A percentile compares a stretch with the other conserved stretches of the same genome.
Evolutionary conservation across 192 early-diverging fungal genomes (phyloP).

Genomic region (Mycoemilia scoparia): DNA sequence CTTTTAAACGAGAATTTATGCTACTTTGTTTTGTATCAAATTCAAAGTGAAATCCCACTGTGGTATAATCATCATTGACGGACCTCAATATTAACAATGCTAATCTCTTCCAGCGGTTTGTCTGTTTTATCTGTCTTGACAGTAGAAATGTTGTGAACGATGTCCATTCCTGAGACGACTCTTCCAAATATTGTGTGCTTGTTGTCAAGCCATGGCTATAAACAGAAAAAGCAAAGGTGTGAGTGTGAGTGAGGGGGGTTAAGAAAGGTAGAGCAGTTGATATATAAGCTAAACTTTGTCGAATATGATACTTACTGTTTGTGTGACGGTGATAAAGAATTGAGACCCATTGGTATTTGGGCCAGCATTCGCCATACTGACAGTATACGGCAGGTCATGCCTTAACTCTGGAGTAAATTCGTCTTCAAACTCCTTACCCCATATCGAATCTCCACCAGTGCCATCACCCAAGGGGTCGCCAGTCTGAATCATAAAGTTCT

Average conservation of each 20-base stretch:
- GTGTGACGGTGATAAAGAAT: slow-evolving; percentile 88
- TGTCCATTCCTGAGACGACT: slow-evolving; percentile 78
- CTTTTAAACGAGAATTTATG: too few relatives aligned
- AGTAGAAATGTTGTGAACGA: slow-evolving; percentile 71
- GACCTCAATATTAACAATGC: slow-evolving; percentile 61
- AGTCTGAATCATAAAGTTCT: slow-evolving; percentile 94
- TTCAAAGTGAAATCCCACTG: too few relatives aligned
- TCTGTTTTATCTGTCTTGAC: slow-evolving; percentile 69
- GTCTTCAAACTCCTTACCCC: slow-evolving; percentile 86
- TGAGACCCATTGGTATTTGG: slow-evolving; percentile 81
- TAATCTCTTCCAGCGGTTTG: slow-evolving; percentile 73
- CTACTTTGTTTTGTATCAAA: too few relatives aligned
- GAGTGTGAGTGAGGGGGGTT: neutral
- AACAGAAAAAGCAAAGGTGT: slow-evolving; percentile 3
- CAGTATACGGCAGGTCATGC: slow-evolving; percentile 78
- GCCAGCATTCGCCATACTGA: slow-evolving; percentile 92
- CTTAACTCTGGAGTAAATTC: slow-evolving; percentile 63
- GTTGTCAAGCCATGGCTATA: slow-evolving; percentile 83
- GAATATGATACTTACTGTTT: slow-evolving; percentile 36
- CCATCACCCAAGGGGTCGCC: slow-evolving; percentile 81
- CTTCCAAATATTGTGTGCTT: slow-evolving; percentile 94
- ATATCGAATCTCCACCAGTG: slow-evolving; percentile 84
- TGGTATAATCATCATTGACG: slow-evolving; percentile 31
- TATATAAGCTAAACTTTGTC: neutral
- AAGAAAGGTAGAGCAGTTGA: slow-evolving; percentile 6